These are phyloP conservation scores for Neurospora tetrasperma DNA, from an alignment of 495 filamentous ascomycete genomes.

Conservation along the genomic window DNA sequence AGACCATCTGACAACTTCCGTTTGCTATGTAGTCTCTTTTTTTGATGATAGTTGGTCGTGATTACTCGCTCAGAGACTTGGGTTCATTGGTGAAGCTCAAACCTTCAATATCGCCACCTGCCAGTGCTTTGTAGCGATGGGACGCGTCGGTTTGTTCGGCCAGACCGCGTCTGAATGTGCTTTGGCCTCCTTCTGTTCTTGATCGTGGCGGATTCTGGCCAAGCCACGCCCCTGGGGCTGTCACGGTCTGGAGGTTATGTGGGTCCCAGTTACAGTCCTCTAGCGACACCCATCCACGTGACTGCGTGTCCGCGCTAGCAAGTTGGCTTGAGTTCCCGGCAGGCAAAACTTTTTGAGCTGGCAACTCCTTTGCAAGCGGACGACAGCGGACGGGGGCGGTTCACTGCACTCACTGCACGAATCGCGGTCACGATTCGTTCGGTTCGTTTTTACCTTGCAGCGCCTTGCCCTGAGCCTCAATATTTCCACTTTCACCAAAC, in stretches of 20 bases:
- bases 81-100: neutral
- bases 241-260: neutral
- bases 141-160: neutral
- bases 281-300: neutral
- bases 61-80: no score
- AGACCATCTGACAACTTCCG: no score
- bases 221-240: neutral
- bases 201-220: neutral
- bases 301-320: neutral
- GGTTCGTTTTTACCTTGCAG: neutral
- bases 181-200: neutral
- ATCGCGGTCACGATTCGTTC: neutral
- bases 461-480: neutral
- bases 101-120: neutral
- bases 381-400: neutral
- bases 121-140: neutral
- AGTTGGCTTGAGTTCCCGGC: neutral
- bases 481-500: neutral
- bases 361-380: neutral
- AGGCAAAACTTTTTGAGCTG: neutral
- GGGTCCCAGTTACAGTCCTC: neutral
- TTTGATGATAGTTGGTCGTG: no score
- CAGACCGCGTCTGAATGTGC: neutral
- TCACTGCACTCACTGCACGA: neutral
- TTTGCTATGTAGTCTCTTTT: no score